Evolutionary conservation across 805 yeast genomes (phyloP).

Genomic region (Candida mattraensis): DNA sequence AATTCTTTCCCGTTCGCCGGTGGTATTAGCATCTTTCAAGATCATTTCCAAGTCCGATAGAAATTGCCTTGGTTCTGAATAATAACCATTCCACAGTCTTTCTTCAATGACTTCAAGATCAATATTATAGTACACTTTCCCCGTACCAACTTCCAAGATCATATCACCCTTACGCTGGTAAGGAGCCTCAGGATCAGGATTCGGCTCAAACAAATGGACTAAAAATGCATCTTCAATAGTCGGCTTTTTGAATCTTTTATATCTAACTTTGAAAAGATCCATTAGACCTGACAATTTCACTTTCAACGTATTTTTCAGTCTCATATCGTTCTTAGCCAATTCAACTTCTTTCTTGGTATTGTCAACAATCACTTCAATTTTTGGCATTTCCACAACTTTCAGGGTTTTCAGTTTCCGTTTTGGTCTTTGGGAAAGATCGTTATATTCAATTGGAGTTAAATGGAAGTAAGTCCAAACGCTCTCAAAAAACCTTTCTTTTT

Average conservation of each 20-base stretch:
- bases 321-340: slow-evolving; percentile 56
- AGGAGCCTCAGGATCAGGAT: slow-evolving; percentile 34
- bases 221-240: slow-evolving; percentile 75
- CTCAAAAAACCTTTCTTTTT: slow-evolving; percentile 58
- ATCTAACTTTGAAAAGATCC: slow-evolving; percentile 85
- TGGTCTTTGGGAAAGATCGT: slow-evolving; percentile 60
- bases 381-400: slow-evolving; percentile 24
- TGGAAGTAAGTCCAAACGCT: slow-evolving; percentile 51
- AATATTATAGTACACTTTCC: slow-evolving; percentile 76
- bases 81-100: slow-evolving; percentile 94
- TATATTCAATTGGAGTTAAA: slow-evolving; percentile 71
- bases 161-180: slow-evolving; percentile 62
- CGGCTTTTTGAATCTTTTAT: slow-evolving; percentile 89
- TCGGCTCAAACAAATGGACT: slow-evolving; percentile 74
- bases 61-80: slow-evolving; percentile 89
- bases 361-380: slow-evolving; percentile 6
- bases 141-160: slow-evolving; percentile 80
- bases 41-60: slow-evolving; percentile 83
- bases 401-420: slow-evolving; percentile 45
- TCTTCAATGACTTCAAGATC: slow-evolving; percentile 94
- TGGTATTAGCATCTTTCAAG: slow-evolving; percentile 67
- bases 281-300: slow-evolving; percentile 82
- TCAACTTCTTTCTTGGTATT: slow-evolving; percentile 41
- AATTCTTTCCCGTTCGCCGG: slow-evolving; percentile 81
- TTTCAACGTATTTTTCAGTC: slow-evolving; percentile 79